A percentile compares a stretch with the other conserved stretches of the same genome.
Conservation (phyloP, 257 asterid genomes). For the Petunia axillaris region DNA sequence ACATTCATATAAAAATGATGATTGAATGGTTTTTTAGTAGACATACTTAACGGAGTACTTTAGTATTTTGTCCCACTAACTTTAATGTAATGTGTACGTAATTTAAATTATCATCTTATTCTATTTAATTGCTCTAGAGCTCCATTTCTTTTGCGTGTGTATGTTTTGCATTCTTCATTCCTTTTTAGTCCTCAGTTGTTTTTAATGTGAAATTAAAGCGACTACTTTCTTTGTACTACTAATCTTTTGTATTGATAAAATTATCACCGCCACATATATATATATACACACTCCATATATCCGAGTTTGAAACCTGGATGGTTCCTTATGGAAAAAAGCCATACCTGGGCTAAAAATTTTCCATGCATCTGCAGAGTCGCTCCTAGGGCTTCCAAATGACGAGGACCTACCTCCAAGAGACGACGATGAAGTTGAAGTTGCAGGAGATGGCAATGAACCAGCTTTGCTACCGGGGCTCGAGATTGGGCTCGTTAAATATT, state of each 20-base stretch:
- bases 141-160: neutral
- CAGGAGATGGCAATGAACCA: neutral
- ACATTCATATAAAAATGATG: no score
- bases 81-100: no score
- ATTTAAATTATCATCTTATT: no score
- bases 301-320: neutral
- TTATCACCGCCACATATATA: no score
- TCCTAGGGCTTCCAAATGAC: conserved; percentile 37
- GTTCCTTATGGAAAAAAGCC: neutral
- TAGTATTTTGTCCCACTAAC: no score
- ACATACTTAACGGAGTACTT: no score
- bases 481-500: conserved; percentile 49
- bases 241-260: neutral
- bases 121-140: no score
- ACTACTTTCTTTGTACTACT: neutral
- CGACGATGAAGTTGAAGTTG: conserved; percentile 3
- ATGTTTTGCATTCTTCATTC: neutral
- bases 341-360: conserved; percentile 38
- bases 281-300: no score
- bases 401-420: conserved; percentile 35
- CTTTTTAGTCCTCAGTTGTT: neutral
- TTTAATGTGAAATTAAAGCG: neutral
- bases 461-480: conserved; percentile 49
- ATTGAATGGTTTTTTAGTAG: no score
- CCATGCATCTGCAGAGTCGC: conserved; percentile 29